phyloP scores from a whole-genome alignment of 2,329 filamentous ascomycete species.

The Aspergillus sp. region DNA sequence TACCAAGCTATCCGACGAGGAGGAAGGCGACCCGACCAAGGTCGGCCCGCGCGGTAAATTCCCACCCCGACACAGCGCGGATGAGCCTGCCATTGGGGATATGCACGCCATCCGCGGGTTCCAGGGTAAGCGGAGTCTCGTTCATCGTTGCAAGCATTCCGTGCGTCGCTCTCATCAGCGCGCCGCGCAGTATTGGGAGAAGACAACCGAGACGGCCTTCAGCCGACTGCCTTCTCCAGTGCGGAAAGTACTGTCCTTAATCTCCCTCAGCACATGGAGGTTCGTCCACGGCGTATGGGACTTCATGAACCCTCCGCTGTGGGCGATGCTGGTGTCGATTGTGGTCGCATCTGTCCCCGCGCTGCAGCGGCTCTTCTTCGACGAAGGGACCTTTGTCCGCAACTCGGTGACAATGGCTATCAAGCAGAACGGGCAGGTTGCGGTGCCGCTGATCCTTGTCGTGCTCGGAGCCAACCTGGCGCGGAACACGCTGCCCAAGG shows the following conservation, averaged over 20 bases:
- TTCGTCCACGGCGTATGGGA: slow-evolving; percentile 67
- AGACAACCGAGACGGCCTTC: slow-evolving; percentile 30
- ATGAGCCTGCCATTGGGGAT: slow-evolving; percentile 52
- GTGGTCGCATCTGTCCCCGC: slow-evolving; percentile 77
- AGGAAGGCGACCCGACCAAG: slow-evolving; percentile 12
- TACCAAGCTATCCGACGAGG: slow-evolving; percentile 20
- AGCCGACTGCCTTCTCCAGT: slow-evolving; percentile 42
- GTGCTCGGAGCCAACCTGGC: slow-evolving; percentile 92
- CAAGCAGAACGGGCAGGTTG: slow-evolving; percentile 75
- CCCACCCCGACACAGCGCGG: slow-evolving; percentile 34
- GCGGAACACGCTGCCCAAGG: slow-evolving; percentile 71
- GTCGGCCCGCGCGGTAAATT: slow-evolving; percentile 24
- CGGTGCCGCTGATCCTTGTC: slow-evolving; percentile 88
- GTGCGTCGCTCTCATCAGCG: slow-evolving; percentile 12
- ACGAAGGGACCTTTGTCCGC: slow-evolving; percentile 76
- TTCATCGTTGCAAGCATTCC: slow-evolving; percentile 20
- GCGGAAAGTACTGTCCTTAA: slow-evolving; percentile 41
- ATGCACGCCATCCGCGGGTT: slow-evolving; percentile 23
- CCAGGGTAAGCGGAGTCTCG: slow-evolving; percentile 16
- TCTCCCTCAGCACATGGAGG: slow-evolving; percentile 34
- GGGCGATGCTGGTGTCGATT: slow-evolving; percentile 91
- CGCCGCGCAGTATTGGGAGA: slow-evolving; percentile 12
- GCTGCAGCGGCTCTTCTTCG: slow-evolving; percentile 79
- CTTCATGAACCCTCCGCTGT: slow-evolving; percentile 97
- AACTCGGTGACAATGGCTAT: slow-evolving; percentile 90